Evolutionary conservation across 1,284 basidiomycete genomes (phyloP).

Genomic region (Trametes pubescens): DNA sequence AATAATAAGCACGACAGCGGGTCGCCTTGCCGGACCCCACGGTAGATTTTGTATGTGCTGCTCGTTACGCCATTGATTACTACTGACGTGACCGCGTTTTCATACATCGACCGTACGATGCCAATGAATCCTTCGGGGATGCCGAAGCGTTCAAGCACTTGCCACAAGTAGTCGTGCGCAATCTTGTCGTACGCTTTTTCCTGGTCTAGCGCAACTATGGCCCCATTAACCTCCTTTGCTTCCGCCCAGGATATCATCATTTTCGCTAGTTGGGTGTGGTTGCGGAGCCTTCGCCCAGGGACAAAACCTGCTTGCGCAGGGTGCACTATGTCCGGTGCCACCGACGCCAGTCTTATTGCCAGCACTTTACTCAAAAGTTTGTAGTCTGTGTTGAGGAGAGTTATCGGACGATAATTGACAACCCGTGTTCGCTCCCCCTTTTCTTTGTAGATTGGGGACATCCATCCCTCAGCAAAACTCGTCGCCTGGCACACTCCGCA

Average conservation of each 20-base stretch:
- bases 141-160: conserved; percentile 26
- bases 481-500: conserved; percentile 21
- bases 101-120: conserved; percentile 36
- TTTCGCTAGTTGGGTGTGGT: conserved; percentile 35
- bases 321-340: conserved; percentile 34
- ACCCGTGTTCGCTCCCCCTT: conserved; percentile 35
- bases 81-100: conserved; percentile 33
- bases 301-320: conserved; percentile 43
- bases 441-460: conserved; percentile 45
- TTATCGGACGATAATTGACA: conserved; percentile 45
- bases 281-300: conserved; percentile 33
- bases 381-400: conserved; percentile 45
- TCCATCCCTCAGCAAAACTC: conserved; percentile 40
- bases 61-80: conserved; percentile 41
- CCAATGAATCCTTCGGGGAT: conserved; percentile 36
- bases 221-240: conserved; percentile 33
- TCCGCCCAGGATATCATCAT: conserved; percentile 33
- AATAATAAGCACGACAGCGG: conserved; percentile 45
- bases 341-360: conserved; percentile 29
- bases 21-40: conserved; percentile 46
- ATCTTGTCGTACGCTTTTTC: conserved; percentile 22
- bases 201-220: too few species aligned
- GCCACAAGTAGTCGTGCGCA: conserved; percentile 42
- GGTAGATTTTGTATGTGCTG: conserved; percentile 25
- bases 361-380: conserved; percentile 39